Conservation (phyloP, 2,329 filamentous ascomycete species). For the Stagonosporopsis rhizophila region DNA sequence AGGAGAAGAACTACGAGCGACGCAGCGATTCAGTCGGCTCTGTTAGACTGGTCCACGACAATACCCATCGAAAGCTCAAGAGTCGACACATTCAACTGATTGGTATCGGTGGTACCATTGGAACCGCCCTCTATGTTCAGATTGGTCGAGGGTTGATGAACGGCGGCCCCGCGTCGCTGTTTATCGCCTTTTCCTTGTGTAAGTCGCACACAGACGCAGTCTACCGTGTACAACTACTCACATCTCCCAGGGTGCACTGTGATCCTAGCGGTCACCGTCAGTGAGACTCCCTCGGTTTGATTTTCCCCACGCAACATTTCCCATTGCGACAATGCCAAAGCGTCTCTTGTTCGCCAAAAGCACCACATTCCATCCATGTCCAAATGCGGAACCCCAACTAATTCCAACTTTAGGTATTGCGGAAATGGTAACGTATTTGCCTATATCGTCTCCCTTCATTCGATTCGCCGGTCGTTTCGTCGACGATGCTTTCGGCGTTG, state of each 20-base stretch:
- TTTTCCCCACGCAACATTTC: slow-evolving; percentile 31
- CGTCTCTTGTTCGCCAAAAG: slow-evolving; percentile 22
- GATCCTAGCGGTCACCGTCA: slow-evolving; percentile 51
- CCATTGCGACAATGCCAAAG: slow-evolving; percentile 32
- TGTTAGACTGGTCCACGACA: slow-evolving; percentile 43
- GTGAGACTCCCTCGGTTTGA: slow-evolving; percentile 37
- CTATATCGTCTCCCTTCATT: slow-evolving; percentile 80
- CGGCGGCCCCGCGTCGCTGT: slow-evolving; percentile 56
- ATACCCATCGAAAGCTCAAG: slow-evolving; percentile 55
- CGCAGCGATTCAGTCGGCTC: slow-evolving; percentile 36
- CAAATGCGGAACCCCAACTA: slow-evolving; percentile 25
- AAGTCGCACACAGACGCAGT: slow-evolving; percentile 19
- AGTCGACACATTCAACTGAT: slow-evolving; percentile 58
- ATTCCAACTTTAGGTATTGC: slow-evolving; percentile 59
- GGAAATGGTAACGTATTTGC: slow-evolving; percentile 79
- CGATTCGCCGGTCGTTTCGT: slow-evolving; percentile 78
- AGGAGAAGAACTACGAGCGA: slow-evolving; percentile 40
- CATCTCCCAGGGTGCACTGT: slow-evolving; percentile 48
- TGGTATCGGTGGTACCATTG: slow-evolving; percentile 56
- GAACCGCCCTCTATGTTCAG: slow-evolving; percentile 57
- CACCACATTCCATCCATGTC: slow-evolving; percentile 16
- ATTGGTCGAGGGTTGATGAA: slow-evolving; percentile 56
- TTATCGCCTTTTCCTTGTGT: slow-evolving; percentile 56
- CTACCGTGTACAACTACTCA: not conserved
- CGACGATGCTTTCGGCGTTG: slow-evolving; percentile 76